These are phyloP conservation scores for Termitomyces bulborhizus DNA, from an alignment of 768 basidiomycete genomes.

Conservation along the genomic window DNA sequence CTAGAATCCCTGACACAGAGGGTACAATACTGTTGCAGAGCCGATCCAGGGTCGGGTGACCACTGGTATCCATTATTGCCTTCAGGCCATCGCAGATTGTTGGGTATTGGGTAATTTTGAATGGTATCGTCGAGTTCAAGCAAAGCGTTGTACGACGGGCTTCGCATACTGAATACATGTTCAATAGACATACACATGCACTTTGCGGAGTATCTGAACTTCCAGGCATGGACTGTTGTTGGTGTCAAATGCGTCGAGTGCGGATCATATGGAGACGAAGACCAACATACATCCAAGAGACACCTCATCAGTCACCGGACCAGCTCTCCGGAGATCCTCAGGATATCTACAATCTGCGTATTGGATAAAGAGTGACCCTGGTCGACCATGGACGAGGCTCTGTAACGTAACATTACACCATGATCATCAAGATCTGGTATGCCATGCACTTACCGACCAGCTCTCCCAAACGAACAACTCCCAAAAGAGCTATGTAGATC, in stretches of 20 bases:
- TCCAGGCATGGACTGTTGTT: conserved; percentile 35
- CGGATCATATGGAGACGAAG: neutral
- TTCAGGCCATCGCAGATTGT: conserved; percentile 35
- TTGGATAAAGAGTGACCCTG: conserved; percentile 38
- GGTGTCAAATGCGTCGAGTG: neutral
- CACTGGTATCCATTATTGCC: conserved; percentile 27
- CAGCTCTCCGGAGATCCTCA: conserved; percentile 30
- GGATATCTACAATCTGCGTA: conserved; percentile 49
- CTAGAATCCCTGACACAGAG: conserved; percentile 38
- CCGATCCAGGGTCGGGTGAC: conserved; percentile 30
- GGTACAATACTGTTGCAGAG: conserved; percentile 41
- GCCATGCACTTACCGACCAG: conserved; percentile 33
- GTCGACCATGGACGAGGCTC: conserved; percentile 46
- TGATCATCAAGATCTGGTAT: neutral
- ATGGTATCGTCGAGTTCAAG: conserved; percentile 46
- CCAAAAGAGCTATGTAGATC: conserved; percentile 37
- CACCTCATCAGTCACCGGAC: conserved; percentile 25
- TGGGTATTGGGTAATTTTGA: conserved; percentile 42
- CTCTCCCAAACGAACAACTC: conserved; percentile 44
- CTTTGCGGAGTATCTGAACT: conserved; percentile 35
- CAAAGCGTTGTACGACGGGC: conserved; percentile 35
- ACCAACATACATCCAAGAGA: conserved; percentile 39
- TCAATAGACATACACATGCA: conserved; percentile 38
- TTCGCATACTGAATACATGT: conserved; percentile 32
- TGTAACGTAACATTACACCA: conserved; percentile 9